A percentile compares a stretch with the other conserved stretches of the same genome.
Conservation (phyloP, 148 eudicot species). For the Fagopyrum tataricum region DNA sequence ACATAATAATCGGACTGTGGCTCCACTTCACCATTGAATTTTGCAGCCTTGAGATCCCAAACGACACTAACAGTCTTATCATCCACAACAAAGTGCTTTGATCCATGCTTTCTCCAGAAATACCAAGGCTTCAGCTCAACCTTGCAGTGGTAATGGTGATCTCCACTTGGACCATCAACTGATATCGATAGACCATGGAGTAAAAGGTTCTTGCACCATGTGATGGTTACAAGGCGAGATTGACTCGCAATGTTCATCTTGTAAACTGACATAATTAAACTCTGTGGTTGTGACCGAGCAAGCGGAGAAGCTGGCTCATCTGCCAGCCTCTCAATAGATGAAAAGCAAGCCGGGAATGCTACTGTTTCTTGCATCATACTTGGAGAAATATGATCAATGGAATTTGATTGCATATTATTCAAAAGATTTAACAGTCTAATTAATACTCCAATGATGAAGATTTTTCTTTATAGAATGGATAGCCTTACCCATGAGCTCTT, state of each 20-base stretch:
- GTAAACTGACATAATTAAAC: slow-evolving; percentile 64
- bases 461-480: not conserved
- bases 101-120: slow-evolving; percentile 85
- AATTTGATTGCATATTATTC: not conserved
- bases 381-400: slow-evolving; percentile 17
- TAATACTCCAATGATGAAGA: not conserved
- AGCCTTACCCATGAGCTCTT: slow-evolving; percentile 12
- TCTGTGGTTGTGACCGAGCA: slow-evolving; percentile 55
- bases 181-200: slow-evolving; percentile 75
- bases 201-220: slow-evolving; percentile 79
- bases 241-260: slow-evolving; percentile 51
- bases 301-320: slow-evolving; percentile 31
- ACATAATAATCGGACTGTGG: slow-evolving; percentile 78
- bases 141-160: slow-evolving; percentile 52
- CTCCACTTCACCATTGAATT: slow-evolving; percentile 77
- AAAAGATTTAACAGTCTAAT: not conserved
- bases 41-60: slow-evolving; percentile 77
- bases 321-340: slow-evolving; percentile 27
- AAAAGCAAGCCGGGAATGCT: slow-evolving; percentile 34
- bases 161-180: slow-evolving; percentile 43
- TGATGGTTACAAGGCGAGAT: slow-evolving; percentile 53
- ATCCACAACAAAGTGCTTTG: slow-evolving; percentile 49
- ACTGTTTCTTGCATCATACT: slow-evolving; percentile 36
- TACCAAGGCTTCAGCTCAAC: slow-evolving; percentile 93
- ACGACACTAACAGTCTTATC: slow-evolving; percentile 47